Base-by-base conservation (phyloP, 192 early-diverging fungal genomes). In the Backusella morwellensis region DNA sequence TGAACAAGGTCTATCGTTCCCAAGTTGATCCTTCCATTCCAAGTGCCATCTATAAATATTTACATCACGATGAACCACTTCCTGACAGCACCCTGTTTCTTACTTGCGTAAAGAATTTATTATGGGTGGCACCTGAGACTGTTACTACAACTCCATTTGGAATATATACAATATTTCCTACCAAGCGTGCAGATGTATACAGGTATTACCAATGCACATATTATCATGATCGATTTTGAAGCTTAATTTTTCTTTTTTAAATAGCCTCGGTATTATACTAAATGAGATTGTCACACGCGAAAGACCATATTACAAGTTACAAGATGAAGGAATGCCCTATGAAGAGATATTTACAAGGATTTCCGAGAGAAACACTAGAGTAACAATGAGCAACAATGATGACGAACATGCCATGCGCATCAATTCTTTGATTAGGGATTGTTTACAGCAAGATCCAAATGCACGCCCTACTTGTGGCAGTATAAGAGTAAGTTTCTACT, bases 271-370 rank as follows among this genome's bases (percentile, higher is more conserved):
- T 44, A 73, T 86, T 35, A 82, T 86, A 34, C 78, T 86, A 4
- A 86, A 86, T 42, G 85, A 86, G 71, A 83, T 86, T 5, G 50
- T 86, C 56, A 86, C 83, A 8, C 80, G 85, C 15, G 78, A 73
- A 36, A 35, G 76, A 40, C 85, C 85, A 0, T 86, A 84, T 70
- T 73, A 80, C 4, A 77, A 76, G 26, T 67, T 73, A 32, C 17
- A 19, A 35, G 14, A 80, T 66, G 38, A 66, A 74, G 19, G 72
- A n/a, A 7, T 77, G n/a, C 1, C 29, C 74, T 8, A 73, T 32
- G 70, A 66, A 29, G 23, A 26, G 6, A 72, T 72, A 47, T 72
- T 72, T 23, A 12, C 6, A 11, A n/a, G 6, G 6, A 34, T 72
- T 14, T 29, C 15, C 32, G 41, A 35, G 23, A 11, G 17, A 17